Conservation (phyloP, 352 stramenopile genomes). For the Phytophthora podocarpi region DNA sequence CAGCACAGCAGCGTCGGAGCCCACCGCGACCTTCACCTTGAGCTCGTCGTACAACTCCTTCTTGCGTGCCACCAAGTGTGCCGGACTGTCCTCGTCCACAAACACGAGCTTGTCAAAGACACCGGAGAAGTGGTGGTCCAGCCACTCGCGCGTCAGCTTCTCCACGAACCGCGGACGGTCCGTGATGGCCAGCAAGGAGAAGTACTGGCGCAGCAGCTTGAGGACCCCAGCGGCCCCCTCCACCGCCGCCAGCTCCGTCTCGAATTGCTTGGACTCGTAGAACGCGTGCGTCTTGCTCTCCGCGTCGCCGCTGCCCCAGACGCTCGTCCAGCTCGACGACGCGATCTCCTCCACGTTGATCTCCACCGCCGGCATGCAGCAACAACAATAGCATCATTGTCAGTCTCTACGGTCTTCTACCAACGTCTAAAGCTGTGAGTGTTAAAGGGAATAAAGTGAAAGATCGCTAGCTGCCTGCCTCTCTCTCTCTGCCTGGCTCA, state of each 20-base stretch:
- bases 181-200: constrained; percentile 67
- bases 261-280: constrained; percentile 58
- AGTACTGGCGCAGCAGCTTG: constrained; percentile 63
- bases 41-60: constrained; percentile 68
- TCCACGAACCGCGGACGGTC: constrained; percentile 63
- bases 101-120: constrained; percentile 84
- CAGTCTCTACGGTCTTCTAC: background rate
- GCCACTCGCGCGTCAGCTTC: constrained; percentile 76
- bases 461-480: constrained; percentile 5
- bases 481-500: constrained; percentile 10
- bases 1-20: constrained; percentile 41
- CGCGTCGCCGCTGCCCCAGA: constrained; percentile 35
- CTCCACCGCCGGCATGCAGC: constrained; percentile 18
- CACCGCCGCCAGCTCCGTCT: constrained; percentile 38
- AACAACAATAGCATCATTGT: too few relatives aligned
- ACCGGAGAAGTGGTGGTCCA: constrained; percentile 61
- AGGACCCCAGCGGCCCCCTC: constrained; percentile 41
- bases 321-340: constrained; percentile 35
- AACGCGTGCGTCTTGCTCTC: constrained; percentile 50
- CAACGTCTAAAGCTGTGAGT: too few relatives aligned
- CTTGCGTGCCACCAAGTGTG: constrained; percentile 52
- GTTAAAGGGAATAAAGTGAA: background rate
- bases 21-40: constrained; percentile 64
- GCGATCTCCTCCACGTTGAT: constrained; percentile 23
- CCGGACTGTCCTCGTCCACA: constrained; percentile 48